Conservation (phyloP, 257 asterid genomes). For the Ajuga chamaepitys region DNA sequence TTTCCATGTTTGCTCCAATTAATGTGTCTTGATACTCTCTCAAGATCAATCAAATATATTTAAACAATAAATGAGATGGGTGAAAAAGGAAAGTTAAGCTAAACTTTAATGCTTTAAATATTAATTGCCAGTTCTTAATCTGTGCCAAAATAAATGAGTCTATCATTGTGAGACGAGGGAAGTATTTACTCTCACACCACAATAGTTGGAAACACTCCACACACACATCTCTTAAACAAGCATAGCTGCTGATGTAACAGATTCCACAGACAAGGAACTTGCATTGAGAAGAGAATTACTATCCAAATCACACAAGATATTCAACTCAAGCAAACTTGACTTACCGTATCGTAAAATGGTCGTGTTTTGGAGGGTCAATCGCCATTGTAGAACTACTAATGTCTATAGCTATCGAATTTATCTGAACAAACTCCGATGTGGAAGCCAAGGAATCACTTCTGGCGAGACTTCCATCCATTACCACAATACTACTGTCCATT, state of each 20-base stretch:
- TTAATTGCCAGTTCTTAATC: too few relatives aligned
- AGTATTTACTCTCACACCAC: background rate
- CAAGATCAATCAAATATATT: too few relatives aligned
- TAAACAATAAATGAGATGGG: too few relatives aligned
- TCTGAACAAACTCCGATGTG: conserved; percentile 32
- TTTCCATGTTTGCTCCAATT: too few relatives aligned
- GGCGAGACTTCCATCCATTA: conserved; percentile 22
- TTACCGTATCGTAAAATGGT: conserved; percentile 76
- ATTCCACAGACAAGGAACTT: background rate
- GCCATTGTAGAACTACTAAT: conserved; percentile 29
- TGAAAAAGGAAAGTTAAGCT: too few relatives aligned
- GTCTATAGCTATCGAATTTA: conserved; percentile 49
- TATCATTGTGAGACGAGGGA: too few relatives aligned
- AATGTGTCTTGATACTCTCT: too few relatives aligned
- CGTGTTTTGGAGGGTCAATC: conserved; percentile 30
- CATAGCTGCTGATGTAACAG: background rate
- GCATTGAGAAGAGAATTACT: background rate
- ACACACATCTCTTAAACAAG: background rate
- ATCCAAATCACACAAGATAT: background rate
- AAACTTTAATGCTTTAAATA: too few relatives aligned
- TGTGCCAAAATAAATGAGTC: too few relatives aligned
- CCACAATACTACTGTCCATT: conserved; percentile 35
- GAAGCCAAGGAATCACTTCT: conserved; percentile 21
- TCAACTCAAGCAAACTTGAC: conserved; percentile 9
- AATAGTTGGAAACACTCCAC: background rate